phyloP scores from a whole-genome alignment of 805 yeast species.

The Yamadazyma philogaea region DNA sequence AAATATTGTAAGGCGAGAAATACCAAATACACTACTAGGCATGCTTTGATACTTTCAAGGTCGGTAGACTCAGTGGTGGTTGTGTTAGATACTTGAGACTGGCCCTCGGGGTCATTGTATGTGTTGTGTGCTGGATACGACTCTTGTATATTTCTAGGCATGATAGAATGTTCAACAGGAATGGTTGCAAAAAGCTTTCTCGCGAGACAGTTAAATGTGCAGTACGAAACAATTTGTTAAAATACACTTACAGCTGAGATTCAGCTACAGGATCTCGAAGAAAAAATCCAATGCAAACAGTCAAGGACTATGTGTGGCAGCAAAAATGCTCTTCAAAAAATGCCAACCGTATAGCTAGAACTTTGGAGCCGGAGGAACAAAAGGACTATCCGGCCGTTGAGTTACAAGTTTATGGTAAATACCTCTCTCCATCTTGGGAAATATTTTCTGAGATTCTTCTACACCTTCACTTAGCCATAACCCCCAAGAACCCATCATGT shows the following conservation, averaged over 20 bases:
- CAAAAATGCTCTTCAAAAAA: neutral
- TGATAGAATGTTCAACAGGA: neutral
- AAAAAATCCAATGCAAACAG: no score
- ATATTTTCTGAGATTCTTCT: slow-evolving; percentile 44
- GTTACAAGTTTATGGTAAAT: slow-evolving; percentile 23
- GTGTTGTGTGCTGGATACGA: neutral
- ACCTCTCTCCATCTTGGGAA: slow-evolving; percentile 53
- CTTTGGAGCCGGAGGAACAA: slow-evolving; percentile 19
- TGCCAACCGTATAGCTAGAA: neutral
- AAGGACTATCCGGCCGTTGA: slow-evolving; percentile 17
- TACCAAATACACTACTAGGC: slow-evolving; percentile 18
- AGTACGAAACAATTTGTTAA: slow-evolving; percentile 21
- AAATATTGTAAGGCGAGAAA: slow-evolving; percentile 29
- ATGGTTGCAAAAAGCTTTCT: neutral
- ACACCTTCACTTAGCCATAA: slow-evolving; percentile 86
- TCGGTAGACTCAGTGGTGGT: neutral
- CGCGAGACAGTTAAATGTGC: slow-evolving; percentile 17
- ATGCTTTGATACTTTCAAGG: slow-evolving; percentile 5
- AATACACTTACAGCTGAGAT: slow-evolving; percentile 19
- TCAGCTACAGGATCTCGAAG: no score
- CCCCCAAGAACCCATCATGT: slow-evolving; percentile 83
- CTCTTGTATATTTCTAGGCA: neutral
- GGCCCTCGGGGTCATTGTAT: neutral
- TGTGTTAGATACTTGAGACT: neutral
- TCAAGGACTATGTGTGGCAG: no score